These are phyloP conservation scores for Tillandsia fasciculata DNA, from an alignment of 176 grass and related monocot genomes.

Conservation along the genomic window DNA sequence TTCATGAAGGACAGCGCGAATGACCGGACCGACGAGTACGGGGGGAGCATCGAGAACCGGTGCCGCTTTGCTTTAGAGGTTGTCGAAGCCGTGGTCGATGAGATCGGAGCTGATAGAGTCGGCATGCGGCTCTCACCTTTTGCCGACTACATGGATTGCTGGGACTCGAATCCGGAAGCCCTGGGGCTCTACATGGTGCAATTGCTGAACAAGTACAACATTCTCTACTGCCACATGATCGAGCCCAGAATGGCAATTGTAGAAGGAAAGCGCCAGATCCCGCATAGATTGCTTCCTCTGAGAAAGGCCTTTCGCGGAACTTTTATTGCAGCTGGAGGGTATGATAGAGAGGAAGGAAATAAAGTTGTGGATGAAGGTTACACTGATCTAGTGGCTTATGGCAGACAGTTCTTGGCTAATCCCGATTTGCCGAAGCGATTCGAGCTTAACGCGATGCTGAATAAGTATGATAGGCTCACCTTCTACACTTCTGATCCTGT, in stretches of 20 bases:
- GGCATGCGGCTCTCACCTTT: conserved; percentile 28
- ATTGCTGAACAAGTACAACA: neutral
- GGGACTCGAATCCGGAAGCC: neutral
- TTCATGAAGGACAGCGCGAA: conserved; percentile 57
- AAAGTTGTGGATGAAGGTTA: too few relatives aligned
- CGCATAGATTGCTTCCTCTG: neutral
- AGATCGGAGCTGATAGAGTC: conserved; percentile 21
- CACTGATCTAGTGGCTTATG: too few relatives aligned
- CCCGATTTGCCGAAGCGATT: too few relatives aligned
- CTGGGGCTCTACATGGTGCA: neutral
- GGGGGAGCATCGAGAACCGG: conserved; percentile 22
- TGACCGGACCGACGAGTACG: conserved; percentile 37
- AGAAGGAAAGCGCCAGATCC: neutral
- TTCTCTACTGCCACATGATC: neutral
- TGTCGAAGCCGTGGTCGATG: conserved; percentile 13
- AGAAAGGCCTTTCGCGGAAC: neutral
- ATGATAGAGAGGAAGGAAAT: too few relatives aligned
- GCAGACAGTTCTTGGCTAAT: too few relatives aligned
- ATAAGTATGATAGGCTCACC: too few relatives aligned
- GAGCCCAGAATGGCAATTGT: neutral
- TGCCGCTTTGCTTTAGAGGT: conserved; percentile 46
- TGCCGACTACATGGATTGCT: neutral
- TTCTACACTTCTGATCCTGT: too few relatives aligned
- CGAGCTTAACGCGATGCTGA: too few relatives aligned
- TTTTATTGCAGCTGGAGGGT: too few relatives aligned